Evolutionary conservation across 2,329 filamentous ascomycete species (phyloP).

Genomic region (Aureobasidium leucospermi): DNA sequence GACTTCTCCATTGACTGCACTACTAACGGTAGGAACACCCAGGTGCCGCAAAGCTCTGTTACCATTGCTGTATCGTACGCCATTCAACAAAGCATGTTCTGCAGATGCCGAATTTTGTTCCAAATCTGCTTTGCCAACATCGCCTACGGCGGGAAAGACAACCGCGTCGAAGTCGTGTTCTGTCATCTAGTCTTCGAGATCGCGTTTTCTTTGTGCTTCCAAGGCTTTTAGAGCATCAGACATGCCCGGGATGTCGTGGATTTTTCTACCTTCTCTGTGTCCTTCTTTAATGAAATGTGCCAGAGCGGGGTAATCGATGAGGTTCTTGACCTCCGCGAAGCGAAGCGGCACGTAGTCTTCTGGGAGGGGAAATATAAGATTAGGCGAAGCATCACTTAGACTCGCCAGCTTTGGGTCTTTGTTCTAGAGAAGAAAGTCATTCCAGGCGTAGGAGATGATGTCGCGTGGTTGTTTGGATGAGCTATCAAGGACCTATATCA

Average conservation of each 20-base stretch:
- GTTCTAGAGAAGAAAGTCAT: too few relatives aligned
- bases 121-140: constrained; percentile 43
- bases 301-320: not conserved
- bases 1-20: too few relatives aligned
- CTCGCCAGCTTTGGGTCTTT: too few relatives aligned
- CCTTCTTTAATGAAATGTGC: not conserved
- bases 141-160: constrained; percentile 45
- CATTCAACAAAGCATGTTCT: constrained; percentile 39
- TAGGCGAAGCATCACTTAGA: not conserved
- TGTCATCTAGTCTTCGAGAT: constrained; percentile 48
- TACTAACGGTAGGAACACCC: constrained; percentile 47
- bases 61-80: constrained; percentile 48
- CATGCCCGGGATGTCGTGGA: constrained; percentile 39
- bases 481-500: too few relatives aligned
- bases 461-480: too few relatives aligned
- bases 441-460: too few relatives aligned
- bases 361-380: not conserved
- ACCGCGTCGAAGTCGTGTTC: constrained; percentile 36
- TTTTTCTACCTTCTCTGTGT: constrained; percentile 13
- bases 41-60: constrained; percentile 48
- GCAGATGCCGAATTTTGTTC: constrained; percentile 33
- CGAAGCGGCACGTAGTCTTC: not conserved
- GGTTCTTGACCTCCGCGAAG: not conserved
- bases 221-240: constrained; percentile 37
- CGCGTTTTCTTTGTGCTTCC: constrained; percentile 42